Conservation (phyloP, 1,284 basidiomycete species). For the Erythrobasidium hasegawianum region DNA sequence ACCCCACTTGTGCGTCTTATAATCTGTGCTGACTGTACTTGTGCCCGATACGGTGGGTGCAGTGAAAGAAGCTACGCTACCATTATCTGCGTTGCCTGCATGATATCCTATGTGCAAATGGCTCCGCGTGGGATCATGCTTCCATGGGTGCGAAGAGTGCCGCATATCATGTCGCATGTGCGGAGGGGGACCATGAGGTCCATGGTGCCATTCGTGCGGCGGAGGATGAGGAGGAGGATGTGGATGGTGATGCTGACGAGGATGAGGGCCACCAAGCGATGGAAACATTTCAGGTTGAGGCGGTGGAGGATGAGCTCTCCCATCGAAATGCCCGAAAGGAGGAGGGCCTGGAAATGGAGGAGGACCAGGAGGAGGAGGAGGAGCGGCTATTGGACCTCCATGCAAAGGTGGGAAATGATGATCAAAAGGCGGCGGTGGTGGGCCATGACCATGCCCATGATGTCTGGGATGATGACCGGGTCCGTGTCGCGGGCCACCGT, state of each 20-base stretch:
- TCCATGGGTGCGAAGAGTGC: slow-evolving; percentile 57
- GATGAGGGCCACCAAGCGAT: background rate
- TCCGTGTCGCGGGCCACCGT: no score
- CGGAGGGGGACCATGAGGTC: background rate
- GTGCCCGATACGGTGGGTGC: slow-evolving; percentile 35
- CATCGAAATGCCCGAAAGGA: background rate
- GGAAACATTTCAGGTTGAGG: background rate
- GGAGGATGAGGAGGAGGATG: background rate
- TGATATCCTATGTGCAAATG: slow-evolving; percentile 44
- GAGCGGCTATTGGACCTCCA: no score
- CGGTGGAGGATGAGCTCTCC: background rate
- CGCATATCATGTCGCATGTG: background rate
- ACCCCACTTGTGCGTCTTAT: slow-evolving; percentile 10
- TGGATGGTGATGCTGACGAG: background rate
- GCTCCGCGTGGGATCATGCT: slow-evolving; percentile 78
- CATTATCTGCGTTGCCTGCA: slow-evolving; percentile 7
- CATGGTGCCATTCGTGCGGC: background rate
- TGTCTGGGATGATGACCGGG: no score
- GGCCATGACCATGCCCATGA: no score
- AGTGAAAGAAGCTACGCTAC: slow-evolving; percentile 29
- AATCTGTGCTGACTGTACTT: slow-evolving; percentile 10
- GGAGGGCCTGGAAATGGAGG: no score
- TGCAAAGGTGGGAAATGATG: no score
- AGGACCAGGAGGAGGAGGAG: no score
- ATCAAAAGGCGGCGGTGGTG: no score